A percentile compares a stretch with the other conserved stretches of the same genome.
phyloP scores from a whole-genome alignment of 805 yeast genomes.

The Ascoidea rubescens region DNA sequence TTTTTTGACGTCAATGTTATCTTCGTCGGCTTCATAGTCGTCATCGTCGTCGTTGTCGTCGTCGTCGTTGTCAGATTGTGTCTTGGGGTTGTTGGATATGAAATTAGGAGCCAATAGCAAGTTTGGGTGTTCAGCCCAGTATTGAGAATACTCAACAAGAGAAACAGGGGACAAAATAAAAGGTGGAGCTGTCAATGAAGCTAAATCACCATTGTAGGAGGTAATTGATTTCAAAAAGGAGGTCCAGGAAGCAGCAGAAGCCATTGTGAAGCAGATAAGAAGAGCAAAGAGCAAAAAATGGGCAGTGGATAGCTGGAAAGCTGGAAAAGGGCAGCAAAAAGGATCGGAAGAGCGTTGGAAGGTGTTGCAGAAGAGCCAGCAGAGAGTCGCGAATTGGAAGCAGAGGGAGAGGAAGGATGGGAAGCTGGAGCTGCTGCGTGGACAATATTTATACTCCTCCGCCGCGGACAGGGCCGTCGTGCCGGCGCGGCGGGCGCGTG shows the following conservation, averaged over 20 bases:
- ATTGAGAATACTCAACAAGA: slow-evolving; percentile 80
- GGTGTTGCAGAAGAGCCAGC: no score
- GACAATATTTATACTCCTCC: no score
- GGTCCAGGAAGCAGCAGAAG: slow-evolving; percentile 57
- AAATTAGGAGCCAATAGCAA: slow-evolving; percentile 61
- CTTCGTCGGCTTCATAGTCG: slow-evolving; percentile 12
- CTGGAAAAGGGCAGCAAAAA: no score
- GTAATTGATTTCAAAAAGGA: slow-evolving; percentile 84
- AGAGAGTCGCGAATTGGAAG: no score
- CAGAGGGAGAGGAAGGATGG: no score
- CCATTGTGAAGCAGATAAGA: not conserved
- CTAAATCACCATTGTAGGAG: slow-evolving; percentile 84
- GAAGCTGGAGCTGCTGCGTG: no score
- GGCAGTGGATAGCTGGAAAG: no score
- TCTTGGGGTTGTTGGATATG: slow-evolving; percentile 20
- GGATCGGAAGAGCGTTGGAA: no score
- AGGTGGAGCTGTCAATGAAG: slow-evolving; percentile 94
- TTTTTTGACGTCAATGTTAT: slow-evolving; percentile 44
- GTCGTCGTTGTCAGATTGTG: slow-evolving; percentile 13
- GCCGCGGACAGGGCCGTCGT: no score
- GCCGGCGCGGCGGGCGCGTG: no score
- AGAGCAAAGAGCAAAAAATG: no score
- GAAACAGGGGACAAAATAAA: slow-evolving; percentile 88
- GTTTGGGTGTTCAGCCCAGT: slow-evolving; percentile 92
- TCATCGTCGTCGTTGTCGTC: slow-evolving; percentile 8